Conservation (phyloP, 75 land plant genomes). For the Picea glauca region DNA sequence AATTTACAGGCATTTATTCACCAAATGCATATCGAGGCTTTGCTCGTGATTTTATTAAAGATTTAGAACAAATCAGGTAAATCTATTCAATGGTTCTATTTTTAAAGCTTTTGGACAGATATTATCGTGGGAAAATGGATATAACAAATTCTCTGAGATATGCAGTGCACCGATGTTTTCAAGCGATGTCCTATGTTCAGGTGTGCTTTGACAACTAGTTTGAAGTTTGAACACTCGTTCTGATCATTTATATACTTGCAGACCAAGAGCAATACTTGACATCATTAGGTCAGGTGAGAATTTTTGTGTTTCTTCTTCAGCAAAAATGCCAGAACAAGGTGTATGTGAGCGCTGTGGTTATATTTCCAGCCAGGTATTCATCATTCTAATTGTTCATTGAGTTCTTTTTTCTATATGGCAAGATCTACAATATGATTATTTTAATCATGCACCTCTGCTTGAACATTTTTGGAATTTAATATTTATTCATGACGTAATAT, state of each 20-base stretch:
- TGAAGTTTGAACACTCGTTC: background rate
- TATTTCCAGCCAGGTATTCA: constrained; percentile 92
- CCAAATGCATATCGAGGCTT: constrained; percentile 99
- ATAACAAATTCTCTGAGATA: background rate
- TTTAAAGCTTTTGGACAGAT: background rate
- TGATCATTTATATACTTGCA: constrained; percentile 17
- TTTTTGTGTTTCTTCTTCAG: constrained; percentile 72
- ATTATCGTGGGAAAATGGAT: background rate
- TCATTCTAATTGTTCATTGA: background rate
- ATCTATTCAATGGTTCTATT: background rate
- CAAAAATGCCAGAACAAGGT: constrained; percentile 98
- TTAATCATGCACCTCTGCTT: background rate
- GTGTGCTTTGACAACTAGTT: background rate
- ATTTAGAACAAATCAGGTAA: constrained; percentile 90
- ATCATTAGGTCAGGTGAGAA: constrained; percentile 92
- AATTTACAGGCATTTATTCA: constrained; percentile 84
- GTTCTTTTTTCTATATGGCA: background rate
- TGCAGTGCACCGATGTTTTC: background rate
- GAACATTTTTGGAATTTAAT: background rate
- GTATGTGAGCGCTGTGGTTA: constrained; percentile 92
- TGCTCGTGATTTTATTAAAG: constrained; percentile 99
- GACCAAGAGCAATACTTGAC: constrained; percentile 95
- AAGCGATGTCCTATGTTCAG: background rate
- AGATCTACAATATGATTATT: background rate
- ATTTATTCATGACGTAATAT: background rate